A percentile compares a stretch with the other conserved stretches of the same genome.
phyloP scores from a whole-genome alignment of 1,284 basidiomycete species.

The Leucoagaricus sp. region DNA sequence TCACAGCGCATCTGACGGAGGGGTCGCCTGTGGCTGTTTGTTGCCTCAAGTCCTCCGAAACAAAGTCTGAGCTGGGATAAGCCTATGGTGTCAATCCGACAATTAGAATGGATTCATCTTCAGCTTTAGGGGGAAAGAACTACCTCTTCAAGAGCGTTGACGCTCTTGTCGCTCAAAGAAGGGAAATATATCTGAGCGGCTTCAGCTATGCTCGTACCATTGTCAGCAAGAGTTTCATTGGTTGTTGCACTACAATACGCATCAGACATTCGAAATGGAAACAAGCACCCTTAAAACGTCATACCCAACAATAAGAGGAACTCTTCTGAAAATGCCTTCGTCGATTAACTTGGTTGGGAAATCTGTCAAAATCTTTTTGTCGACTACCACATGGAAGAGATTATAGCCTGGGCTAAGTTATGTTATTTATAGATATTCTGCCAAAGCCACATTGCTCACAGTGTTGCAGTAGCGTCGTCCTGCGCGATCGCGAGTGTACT shows the following conservation, averaged over 20 bases:
- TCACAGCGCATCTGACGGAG: constrained; percentile 49
- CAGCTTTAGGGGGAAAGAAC: neutral
- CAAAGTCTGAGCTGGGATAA: constrained; percentile 40
- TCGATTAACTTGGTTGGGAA: constrained; percentile 47
- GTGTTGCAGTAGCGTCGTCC: constrained; percentile 41
- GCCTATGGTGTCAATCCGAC: constrained; percentile 19
- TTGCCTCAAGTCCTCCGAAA: constrained; percentile 38
- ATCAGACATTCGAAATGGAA: neutral
- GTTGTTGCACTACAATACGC: constrained; percentile 44
- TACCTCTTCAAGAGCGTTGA: constrained; percentile 38
- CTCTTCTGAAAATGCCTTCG: constrained; percentile 43
- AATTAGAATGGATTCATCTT: neutral
- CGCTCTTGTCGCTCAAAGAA: constrained; percentile 38
- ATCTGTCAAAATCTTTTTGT: constrained; percentile 48
- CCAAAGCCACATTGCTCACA: constrained; percentile 22
- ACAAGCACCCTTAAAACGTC: neutral
- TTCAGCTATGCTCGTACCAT: constrained; percentile 35
- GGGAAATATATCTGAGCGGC: constrained; percentile 47
- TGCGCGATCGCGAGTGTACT: constrained; percentile 56
- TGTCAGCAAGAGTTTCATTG: constrained; percentile 52
- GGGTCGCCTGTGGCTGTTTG: constrained; percentile 51
- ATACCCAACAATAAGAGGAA: constrained; percentile 61
- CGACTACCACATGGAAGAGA: constrained; percentile 44
- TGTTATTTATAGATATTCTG: neutral
- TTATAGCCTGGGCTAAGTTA: constrained; percentile 38